These are phyloP conservation scores for Mytilinidion resinicola DNA, from an alignment of 495 filamentous ascomycete species.

Conservation along the genomic window DNA sequence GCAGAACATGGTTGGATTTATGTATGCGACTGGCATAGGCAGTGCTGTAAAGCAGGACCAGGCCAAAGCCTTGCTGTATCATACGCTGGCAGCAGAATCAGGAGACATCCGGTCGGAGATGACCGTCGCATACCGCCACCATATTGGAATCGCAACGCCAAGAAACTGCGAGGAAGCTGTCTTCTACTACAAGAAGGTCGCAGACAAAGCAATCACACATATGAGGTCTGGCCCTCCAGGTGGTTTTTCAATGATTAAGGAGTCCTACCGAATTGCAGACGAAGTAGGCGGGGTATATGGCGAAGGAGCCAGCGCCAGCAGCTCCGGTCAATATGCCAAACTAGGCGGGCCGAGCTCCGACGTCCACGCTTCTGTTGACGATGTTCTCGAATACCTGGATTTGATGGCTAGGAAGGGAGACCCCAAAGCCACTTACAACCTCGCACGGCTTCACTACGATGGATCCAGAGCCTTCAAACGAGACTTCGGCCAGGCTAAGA, in stretches of 20 bases:
- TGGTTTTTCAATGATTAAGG: conserved; percentile 64
- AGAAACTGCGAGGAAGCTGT: conserved; percentile 80
- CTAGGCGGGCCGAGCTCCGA: conserved; percentile 64
- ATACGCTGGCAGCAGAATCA: conserved; percentile 83
- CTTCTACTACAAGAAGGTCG: conserved; percentile 85
- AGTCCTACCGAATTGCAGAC: conserved; percentile 78
- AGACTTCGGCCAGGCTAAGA: conserved; percentile 66
- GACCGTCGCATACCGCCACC: conserved; percentile 83
- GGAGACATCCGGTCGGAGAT: conserved; percentile 86
- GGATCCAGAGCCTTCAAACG: conserved; percentile 68
- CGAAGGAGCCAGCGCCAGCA: conserved; percentile 85
- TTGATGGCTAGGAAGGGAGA: conserved; percentile 91
- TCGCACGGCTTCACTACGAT: conserved; percentile 87
- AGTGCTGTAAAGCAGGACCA: conserved; percentile 79
- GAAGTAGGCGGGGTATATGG: conserved; percentile 91
- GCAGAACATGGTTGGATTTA: conserved; percentile 90
- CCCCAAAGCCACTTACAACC: conserved; percentile 80
- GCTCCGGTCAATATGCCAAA: conserved; percentile 78
- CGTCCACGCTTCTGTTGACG: conserved; percentile 76
- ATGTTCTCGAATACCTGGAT: conserved; percentile 91
- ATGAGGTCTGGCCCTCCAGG: conserved; percentile 86
- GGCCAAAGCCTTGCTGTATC: conserved; percentile 85
- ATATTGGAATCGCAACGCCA: conserved; percentile 75
- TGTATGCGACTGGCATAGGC: conserved; percentile 91
- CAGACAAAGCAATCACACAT: conserved; percentile 85